phyloP scores from a whole-genome alignment of 805 yeast genomes.

The Teunomyces gatunensis region DNA sequence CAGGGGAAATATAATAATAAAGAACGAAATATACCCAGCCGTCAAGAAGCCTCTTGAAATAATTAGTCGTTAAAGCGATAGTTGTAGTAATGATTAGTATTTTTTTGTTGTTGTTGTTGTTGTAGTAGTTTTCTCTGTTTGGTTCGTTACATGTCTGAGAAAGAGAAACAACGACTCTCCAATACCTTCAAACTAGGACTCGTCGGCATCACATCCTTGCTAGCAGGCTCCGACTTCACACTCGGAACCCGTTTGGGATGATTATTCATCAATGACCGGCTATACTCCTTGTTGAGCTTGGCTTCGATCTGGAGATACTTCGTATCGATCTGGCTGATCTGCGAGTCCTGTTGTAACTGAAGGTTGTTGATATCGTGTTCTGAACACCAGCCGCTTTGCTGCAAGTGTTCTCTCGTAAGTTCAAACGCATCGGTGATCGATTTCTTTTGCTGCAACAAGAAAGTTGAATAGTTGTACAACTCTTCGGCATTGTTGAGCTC shows the following conservation, averaged over 20 bases:
- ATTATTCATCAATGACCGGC: slow-evolving; percentile 21
- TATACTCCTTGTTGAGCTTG: slow-evolving; percentile 29
- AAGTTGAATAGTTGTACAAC: slow-evolving; percentile 30
- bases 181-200: slow-evolving; percentile 35
- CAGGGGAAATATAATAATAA: neutral
- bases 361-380: slow-evolving; percentile 39
- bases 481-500: slow-evolving; percentile 25
- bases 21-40: slow-evolving; percentile 1
- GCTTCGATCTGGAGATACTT: slow-evolving; percentile 37
- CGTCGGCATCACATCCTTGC: slow-evolving; percentile 12
- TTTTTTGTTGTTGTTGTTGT: neutral
- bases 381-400: slow-evolving; percentile 43
- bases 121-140: neutral
- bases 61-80: slow-evolving; percentile 3
- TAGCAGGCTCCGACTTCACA: slow-evolving; percentile 3
- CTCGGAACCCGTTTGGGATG: slow-evolving; percentile 1
- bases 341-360: slow-evolving; percentile 36
- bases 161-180: slow-evolving; percentile 30
- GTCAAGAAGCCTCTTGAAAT: slow-evolving; percentile 1
- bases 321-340: slow-evolving; percentile 36
- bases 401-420: slow-evolving; percentile 29
- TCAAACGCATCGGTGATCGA: slow-evolving; percentile 33
- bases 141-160: slow-evolving; percentile 13
- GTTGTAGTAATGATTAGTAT: neutral
- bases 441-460: slow-evolving; percentile 32